Base-by-base conservation (phyloP, 2,329 filamentous ascomycete genomes). In the Colletotrichum cuscutae region DNA sequence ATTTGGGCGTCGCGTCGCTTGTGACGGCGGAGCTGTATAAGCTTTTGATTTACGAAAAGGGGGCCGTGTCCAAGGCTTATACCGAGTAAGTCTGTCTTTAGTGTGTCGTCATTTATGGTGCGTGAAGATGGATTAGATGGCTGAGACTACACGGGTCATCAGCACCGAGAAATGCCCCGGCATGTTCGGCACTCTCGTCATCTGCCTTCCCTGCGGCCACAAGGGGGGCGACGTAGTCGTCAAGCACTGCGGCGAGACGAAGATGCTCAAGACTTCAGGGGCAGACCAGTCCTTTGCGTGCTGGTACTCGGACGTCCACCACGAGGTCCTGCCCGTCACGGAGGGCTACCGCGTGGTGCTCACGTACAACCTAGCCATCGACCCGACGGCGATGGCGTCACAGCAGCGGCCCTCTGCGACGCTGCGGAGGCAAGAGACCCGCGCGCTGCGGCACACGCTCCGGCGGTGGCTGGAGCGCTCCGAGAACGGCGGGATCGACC, bases 221-320 rank as follows among this genome's bases (percentile, higher is more conserved):
- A 68, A 77, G n/a, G 88, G 87, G 9, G 87, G 87, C 0, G 81
- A 85, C 0, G 79, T 89, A 0, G 76, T 83, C 4, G 52, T 58
- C 1, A 80, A 79, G 26, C 84, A 87, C 75, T 75, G 78, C 4
- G 80, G 80, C 8, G 24, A 83, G 65, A 76, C 74, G 4, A 77
- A 80, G 49, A 73, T 74, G 4, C 82, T 84, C 64, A 68, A 77
- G 11, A 83, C 83, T 0, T 80, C 78, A 0, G 46, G 74, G 4
- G 37, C 24, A 5, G 19, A 67, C 0, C 73, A 79, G 65, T 79
- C 79, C 0, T 76, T 75, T 30, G 73, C 76, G 7, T 79, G 71
- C 37, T 84, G 83, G 89, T 90, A 88, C 76, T 85, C 86, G 0
- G 87, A 90, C 68, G 86, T 89, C 0, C 81, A 80, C 1, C 86